Evolutionary conservation across 768 basidiomycete species (phyloP), one percentile per base, ranked within the genome.

Genomic region (Rhizopogon vinicolor): DNA sequence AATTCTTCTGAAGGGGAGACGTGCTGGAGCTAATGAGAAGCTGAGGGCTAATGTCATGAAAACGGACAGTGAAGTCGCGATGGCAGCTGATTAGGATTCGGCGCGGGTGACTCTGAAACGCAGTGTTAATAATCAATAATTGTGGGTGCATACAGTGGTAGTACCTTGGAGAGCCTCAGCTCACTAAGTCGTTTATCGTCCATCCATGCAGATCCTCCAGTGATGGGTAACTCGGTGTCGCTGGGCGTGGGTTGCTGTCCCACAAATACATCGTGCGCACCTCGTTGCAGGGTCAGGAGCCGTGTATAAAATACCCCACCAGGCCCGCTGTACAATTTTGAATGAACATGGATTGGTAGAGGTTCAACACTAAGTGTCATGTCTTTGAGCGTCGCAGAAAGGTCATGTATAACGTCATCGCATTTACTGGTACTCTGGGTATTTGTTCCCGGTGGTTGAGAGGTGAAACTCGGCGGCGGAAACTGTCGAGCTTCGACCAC

Each of bases 31-130:
- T 70, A 37, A 81, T 71, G 3, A 91, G 71, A 2, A 92, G 74
- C 29, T 87, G 85, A 4, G 83, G 78, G 52, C 89, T 91, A 41
- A 86, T 68, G 66, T 96, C 92, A 60, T 83, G 82, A 67, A 94
- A 89, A 53, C 79, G 81, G 18, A 94, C 70, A 5, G 78, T 79
- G 18, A 84, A 72, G 65, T 93, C 85, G 9, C 72, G 70, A 63
- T 89, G 84, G 52, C 74, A 74, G 0, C 87, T 87, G 3, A 89
- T 67, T 18, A 90, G 69, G 5, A 94, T 67, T 19, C 89, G 81
- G 60, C 78, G 82, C 13, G 78, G 80, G 64, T 87, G 83, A 59
- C 78, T 81, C 84, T 86, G 52, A 49, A 25, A 22, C 22, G 5
- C 33, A 37, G 19, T 49, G 9, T 49, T 16, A 49, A 49, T n/a